Evolutionary conservation across 257 asterid genomes (phyloP).

Genomic region (Solanum arcanum): DNA sequence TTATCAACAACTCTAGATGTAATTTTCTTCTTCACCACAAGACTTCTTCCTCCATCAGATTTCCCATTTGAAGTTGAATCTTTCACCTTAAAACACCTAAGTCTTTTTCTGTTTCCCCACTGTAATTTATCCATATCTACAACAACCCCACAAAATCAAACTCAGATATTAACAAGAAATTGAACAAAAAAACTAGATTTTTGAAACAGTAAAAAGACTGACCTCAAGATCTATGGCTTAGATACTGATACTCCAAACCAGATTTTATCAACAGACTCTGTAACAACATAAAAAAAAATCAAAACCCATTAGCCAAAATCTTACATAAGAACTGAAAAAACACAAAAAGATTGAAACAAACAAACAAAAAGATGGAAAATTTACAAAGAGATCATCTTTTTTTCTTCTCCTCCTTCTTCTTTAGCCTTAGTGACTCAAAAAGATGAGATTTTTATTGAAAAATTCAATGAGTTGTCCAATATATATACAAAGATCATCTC

Average conservation of each 20-base stretch:
- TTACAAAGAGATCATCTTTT: background rate
- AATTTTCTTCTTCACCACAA: slow-evolving; percentile 21
- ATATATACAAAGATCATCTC: background rate
- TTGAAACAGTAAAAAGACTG: background rate
- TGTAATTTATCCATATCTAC: slow-evolving; percentile 24
- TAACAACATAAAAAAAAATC: background rate
- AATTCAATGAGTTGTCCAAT: background rate
- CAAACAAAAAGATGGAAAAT: background rate
- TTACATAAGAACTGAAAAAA: background rate
- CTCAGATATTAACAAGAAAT: background rate
- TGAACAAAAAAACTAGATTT: background rate
- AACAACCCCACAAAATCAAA: background rate
- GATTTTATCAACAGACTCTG: background rate
- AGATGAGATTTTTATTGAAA: background rate
- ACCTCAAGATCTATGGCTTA: background rate
- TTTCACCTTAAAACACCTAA: slow-evolving; percentile 24
- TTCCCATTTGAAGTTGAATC: slow-evolving; percentile 17
- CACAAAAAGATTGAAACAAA: background rate
- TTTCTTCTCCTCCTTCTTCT: background rate
- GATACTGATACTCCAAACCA: background rate
- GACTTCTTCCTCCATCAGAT: slow-evolving; percentile 2
- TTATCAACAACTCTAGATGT: slow-evolving; percentile 62
- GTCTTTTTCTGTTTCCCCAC: slow-evolving; percentile 32
- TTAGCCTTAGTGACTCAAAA: background rate
- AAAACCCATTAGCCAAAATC: background rate